Base-by-base conservation (phyloP, 2,329 filamentous ascomycete genomes). In the Phoma herbarum region DNA sequence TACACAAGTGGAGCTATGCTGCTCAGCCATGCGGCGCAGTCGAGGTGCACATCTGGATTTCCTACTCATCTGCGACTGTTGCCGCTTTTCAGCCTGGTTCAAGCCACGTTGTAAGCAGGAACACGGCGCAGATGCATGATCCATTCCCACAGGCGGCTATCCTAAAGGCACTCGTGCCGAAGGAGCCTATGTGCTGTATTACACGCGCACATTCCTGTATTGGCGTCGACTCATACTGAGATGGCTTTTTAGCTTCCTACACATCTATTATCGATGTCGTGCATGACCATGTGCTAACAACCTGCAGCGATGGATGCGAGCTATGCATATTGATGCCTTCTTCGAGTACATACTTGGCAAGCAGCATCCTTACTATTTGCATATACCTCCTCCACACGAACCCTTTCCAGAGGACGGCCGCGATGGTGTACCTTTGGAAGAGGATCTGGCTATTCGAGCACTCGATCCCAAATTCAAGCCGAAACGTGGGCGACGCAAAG, bases 261-360 rank as follows among this genome's bases (percentile, higher is more conserved):
- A 39, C 25, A 26, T 51, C 14, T 42, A 9, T 9, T 50, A 22
- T 16, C 12, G 11, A 37, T 4, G 2, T 8, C 10, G 14, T 35
- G 12, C 23, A 42, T 8, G 46, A 47, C 4, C 22, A 46, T 5
- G 35, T 54, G 45, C 56, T 59, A 43, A 59, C 50, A 25, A n/a
- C 28, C 12, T 25, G 28, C 37, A 91, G 91, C 89, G 94, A 72
- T 97, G 93, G 93, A 95, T 97, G 91, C 92, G 92, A 74, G 93
- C 93, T 5, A 94, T 96, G 90, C 93, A 97, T 75, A 88, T 97
- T 51, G 92, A 96, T 81, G 91, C 92, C 11, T 97, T 97, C 75
- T 97, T 97, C 71, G 92, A 96, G 74, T 97, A 92, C 74, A 86
- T 96, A 20, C 83, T 94, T 62, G 87, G 88, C 47, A 92, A 92